These are phyloP conservation scores for Didymella arachidicola DNA, from an alignment of 2,329 filamentous ascomycete species.

Conservation along the genomic window DNA sequence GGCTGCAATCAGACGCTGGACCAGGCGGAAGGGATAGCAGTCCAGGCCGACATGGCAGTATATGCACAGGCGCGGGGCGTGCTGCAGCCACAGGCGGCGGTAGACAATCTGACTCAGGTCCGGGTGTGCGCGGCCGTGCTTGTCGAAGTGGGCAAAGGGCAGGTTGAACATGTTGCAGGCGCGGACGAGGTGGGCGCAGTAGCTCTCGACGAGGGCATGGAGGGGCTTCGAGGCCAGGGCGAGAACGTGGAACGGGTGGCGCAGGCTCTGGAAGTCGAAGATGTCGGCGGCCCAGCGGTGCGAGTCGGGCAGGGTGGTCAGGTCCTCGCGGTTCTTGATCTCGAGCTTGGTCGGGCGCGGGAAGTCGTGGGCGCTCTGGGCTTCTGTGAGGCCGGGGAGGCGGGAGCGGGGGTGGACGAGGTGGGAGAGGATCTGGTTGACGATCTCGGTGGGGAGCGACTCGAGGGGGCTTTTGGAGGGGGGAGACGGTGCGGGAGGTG, in stretches of 20 bases:
- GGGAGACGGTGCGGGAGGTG: background rate
- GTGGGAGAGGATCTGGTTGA: constrained; percentile 40
- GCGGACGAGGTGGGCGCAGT: constrained; percentile 38
- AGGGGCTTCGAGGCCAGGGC: constrained; percentile 36
- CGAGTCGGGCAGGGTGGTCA: constrained; percentile 32
- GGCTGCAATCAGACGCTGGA: constrained; percentile 29
- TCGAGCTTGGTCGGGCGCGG: constrained; percentile 24
- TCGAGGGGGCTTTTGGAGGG: constrained; percentile 28
- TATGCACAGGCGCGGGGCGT: constrained; percentile 38
- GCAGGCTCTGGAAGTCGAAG: constrained; percentile 33
- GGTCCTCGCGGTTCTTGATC: constrained; percentile 34
- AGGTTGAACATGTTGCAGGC: constrained; percentile 43
- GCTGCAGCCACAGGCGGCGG: constrained; percentile 43
- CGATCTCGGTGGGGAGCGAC: constrained; percentile 38
- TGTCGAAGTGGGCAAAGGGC: constrained; percentile 35
- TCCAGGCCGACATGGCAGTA: constrained; percentile 37
- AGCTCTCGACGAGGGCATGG: constrained; percentile 34
- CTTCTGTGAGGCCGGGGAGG: constrained; percentile 41
- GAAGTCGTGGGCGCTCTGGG: constrained; percentile 35
- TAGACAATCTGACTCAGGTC: constrained; percentile 40
- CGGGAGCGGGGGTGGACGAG: constrained; percentile 40
- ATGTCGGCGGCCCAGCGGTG: constrained; percentile 40
- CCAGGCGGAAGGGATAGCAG: constrained; percentile 34
- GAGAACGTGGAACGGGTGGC: constrained; percentile 41
- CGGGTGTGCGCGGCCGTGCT: constrained; percentile 36